Evolutionary conservation across 2,329 filamentous ascomycete species (phyloP), one percentile per base, ranked within the genome.

Genomic region (Triangularia verruculosa): DNA sequence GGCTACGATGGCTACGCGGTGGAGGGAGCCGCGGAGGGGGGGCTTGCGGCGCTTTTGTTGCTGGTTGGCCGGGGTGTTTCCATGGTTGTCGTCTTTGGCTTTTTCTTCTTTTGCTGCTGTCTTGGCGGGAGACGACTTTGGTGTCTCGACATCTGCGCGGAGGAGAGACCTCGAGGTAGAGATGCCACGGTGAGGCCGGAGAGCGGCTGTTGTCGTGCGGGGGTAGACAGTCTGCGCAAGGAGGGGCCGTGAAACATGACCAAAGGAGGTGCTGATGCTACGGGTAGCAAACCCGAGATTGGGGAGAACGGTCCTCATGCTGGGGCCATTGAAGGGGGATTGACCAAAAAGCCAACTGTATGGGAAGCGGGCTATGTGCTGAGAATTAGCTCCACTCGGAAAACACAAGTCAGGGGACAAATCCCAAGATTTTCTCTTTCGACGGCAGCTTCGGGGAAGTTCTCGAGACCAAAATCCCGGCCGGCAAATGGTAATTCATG

Each of bases 1-100:
- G 17, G 93, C 93, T 71, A 95, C 92, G 17, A 92, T 90, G 30
- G 93, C 92, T 12, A 96, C 92, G 64, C 93, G 86, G 61, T 94
- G 87, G 30, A 97, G 80, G 1, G 92, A 95, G 66, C 89, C 90
- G 69, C 92, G 90, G 47, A 83, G 76, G 2, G 77, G 76, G 6
- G 78, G 76, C 63, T 83, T 83, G 62, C 82, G 78, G 70, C 83
- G 83, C 57, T 73, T 72, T 20, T 69, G 67, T 55, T 22, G 27
- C 51, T 69, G 6, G 57, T 47, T 47, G 39, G n/a, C 25, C 39
- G n/a, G n/a, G n/a, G n/a, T n/a, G n/a, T 56, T 70, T 63, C 64
- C 66, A 12, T 60, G 66, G 47, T 62, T 47, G 28, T 63, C 60
- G 24, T 55, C 51, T 54, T 54, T 22, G 51, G 30, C 3, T 17